These are phyloP conservation scores for Aspergillus intermedius DNA, from an alignment of 2,329 filamentous ascomycete species.

Conservation along the genomic window DNA sequence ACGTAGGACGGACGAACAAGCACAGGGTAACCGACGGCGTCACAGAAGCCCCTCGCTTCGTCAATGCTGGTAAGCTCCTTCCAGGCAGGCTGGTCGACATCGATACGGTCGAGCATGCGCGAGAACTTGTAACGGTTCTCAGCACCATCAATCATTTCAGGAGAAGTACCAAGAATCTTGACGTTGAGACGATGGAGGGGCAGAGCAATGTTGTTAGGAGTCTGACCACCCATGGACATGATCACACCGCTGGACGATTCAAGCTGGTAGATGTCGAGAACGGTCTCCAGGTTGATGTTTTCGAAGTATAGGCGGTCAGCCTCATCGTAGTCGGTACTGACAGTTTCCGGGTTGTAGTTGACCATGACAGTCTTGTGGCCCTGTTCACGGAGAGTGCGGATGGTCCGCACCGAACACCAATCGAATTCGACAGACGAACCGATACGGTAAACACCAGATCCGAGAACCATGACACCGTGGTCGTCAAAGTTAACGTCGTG, in stretches of 20 bases:
- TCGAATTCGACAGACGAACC: constrained; percentile 98
- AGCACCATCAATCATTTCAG: constrained; percentile 96
- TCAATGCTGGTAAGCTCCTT: constrained; percentile 94
- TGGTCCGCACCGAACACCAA: constrained; percentile 94
- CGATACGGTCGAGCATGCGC: constrained; percentile 91
- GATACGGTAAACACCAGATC: constrained; percentile 93
- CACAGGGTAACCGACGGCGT: constrained; percentile 85
- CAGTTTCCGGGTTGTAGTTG: constrained; percentile 87
- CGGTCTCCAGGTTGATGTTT: constrained; percentile 82
- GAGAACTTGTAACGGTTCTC: constrained; percentile 99
- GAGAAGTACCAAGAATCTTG: constrained; percentile 89
- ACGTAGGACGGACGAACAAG: constrained; percentile 95
- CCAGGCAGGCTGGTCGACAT: constrained; percentile 94
- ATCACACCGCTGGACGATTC: constrained; percentile 79
- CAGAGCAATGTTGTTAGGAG: constrained; percentile 94
- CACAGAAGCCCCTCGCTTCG: constrained; percentile 80
- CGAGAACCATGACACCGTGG: constrained; percentile 90
- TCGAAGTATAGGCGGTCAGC: constrained; percentile 94
- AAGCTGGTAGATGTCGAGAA: constrained; percentile 87
- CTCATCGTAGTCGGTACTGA: constrained; percentile 87
- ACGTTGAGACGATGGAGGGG: constrained; percentile 82
- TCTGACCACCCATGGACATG: constrained; percentile 94
- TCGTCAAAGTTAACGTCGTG: constrained; percentile 81
- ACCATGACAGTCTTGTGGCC: constrained; percentile 95
- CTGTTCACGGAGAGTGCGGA: constrained; percentile 76